Conservation (phyloP, 208 protist species). For the Leishmania gerbilli region DNA sequence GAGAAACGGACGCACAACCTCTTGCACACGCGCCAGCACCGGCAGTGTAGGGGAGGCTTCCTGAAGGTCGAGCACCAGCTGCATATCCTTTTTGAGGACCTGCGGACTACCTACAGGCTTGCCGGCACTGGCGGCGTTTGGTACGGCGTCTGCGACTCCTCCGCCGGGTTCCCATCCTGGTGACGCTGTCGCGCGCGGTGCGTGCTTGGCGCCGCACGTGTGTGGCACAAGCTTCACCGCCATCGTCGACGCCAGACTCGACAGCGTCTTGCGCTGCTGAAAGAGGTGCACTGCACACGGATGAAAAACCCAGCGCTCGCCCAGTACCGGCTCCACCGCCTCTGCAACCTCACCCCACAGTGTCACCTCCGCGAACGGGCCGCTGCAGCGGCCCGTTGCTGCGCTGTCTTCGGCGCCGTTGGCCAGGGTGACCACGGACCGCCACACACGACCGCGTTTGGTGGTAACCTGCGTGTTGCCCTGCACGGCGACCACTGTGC, state of each 20-base stretch:
- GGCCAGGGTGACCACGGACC: constrained; percentile 36
- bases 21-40: constrained; percentile 26
- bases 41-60: constrained; percentile 31
- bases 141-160: background rate
- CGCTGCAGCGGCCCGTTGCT: background rate
- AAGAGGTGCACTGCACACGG: constrained; percentile 59
- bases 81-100: background rate
- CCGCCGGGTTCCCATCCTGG: background rate
- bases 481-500: constrained; percentile 37
- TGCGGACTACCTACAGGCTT: background rate
- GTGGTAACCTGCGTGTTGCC: constrained; percentile 42
- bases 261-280: constrained; percentile 56
- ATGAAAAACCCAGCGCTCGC: constrained; percentile 67
- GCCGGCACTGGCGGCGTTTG: too few relatives aligned
- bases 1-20: constrained; percentile 8
- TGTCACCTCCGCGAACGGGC: constrained; percentile 50
- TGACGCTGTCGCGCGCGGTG: background rate
- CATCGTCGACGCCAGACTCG: constrained; percentile 28
- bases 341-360: constrained; percentile 69
- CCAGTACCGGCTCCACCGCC: constrained; percentile 22
- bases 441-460: constrained; percentile 62
- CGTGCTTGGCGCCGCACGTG: background rate
- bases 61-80: constrained; percentile 21
- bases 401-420: constrained; percentile 21
- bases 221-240: constrained; percentile 24